These are phyloP conservation scores for Talaromyces sp. DNA, from an alignment of 2,329 filamentous ascomycete genomes.

Conservation along the genomic window DNA sequence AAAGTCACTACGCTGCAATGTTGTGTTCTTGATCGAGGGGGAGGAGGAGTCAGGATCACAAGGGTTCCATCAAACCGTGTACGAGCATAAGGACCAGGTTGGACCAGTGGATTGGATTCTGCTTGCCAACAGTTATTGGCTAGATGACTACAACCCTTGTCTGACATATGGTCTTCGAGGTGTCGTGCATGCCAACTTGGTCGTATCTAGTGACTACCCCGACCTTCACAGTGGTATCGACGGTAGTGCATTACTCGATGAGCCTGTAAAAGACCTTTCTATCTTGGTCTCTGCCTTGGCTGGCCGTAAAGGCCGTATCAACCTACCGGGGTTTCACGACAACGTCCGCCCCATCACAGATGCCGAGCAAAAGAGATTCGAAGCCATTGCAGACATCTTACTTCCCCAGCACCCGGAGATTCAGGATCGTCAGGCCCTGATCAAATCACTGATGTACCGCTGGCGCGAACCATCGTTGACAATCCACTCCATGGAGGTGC, in stretches of 20 bases:
- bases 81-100: conserved; percentile 78
- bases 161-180: conserved; percentile 92
- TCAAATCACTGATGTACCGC: conserved; percentile 82
- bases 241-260: conserved; percentile 84
- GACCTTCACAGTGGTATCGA: conserved; percentile 98
- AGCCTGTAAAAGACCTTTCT: conserved; percentile 89
- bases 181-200: conserved; percentile 88
- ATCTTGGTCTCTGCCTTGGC: conserved; percentile 80
- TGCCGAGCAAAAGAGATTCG: conserved; percentile 78
- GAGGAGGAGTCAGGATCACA: conserved; percentile 94
- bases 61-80: conserved; percentile 83
- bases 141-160: conserved; percentile 93
- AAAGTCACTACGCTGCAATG: conserved; percentile 81
- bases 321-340: conserved; percentile 88
- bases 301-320: conserved; percentile 75
- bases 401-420: conserved; percentile 70
- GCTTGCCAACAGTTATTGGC: conserved; percentile 97
- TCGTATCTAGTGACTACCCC: conserved; percentile 80
- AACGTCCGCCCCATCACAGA: conserved; percentile 73
- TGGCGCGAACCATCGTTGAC: conserved; percentile 96
- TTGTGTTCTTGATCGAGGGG: conserved; percentile 92
- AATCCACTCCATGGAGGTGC: conserved; percentile 83
- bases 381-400: conserved; percentile 78
- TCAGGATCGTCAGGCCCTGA: conserved; percentile 68
- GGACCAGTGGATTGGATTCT: conserved; percentile 92